A percentile compares a stretch with the other conserved stretches of the same genome.
Evolutionary conservation across 2,329 filamentous ascomycete genomes (phyloP).

Genomic region (Colletotrichum sp.): DNA sequence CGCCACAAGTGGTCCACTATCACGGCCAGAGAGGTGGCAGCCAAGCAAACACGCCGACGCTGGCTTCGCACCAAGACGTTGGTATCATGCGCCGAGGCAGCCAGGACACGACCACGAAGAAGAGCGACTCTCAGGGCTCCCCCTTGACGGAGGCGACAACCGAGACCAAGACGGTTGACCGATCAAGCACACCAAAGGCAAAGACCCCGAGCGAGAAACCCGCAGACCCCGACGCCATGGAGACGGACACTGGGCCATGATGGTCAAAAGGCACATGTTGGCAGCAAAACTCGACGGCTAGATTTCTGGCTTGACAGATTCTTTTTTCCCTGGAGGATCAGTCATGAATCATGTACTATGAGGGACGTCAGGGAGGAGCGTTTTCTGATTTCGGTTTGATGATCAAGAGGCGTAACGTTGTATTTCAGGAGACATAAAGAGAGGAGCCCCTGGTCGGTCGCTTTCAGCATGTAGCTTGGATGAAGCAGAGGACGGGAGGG

Average conservation of each 20-base stretch:
- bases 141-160: constrained; percentile 40
- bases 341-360: constrained; percentile 21
- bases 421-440: constrained; percentile 21
- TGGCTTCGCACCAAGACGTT: constrained; percentile 54
- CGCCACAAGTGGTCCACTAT: constrained; percentile 70
- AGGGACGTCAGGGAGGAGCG: constrained; percentile 19
- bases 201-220: constrained; percentile 24
- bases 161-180: constrained; percentile 35
- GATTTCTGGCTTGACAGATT: background rate
- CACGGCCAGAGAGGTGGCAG: constrained; percentile 71
- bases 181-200: constrained; percentile 26
- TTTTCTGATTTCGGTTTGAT: constrained; percentile 18
- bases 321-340: background rate
- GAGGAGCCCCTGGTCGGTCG: constrained; percentile 20
- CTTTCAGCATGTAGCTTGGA: constrained; percentile 21
- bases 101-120: constrained; percentile 45
- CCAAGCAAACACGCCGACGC: constrained; percentile 68
- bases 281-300: background rate
- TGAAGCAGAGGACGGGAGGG: constrained; percentile 6
- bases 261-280: background rate
- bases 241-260: constrained; percentile 31
- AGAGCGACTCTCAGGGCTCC: constrained; percentile 38
- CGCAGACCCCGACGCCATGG: constrained; percentile 23
- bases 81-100: constrained; percentile 52
- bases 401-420: constrained; percentile 19